Evolutionary conservation across 441 rosid genomes (phyloP).

Genomic region (Syzygium syzygioides): DNA sequence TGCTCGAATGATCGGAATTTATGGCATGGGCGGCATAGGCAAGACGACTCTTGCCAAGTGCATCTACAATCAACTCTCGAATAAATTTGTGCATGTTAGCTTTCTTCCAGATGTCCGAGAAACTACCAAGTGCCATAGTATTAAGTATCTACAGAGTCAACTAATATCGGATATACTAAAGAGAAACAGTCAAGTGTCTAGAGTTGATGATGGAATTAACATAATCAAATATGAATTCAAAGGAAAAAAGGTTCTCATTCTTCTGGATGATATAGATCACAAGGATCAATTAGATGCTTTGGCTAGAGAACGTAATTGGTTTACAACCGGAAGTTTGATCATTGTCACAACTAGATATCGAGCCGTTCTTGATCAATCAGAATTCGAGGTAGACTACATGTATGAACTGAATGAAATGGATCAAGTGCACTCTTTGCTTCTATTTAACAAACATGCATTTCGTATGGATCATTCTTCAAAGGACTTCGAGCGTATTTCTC

Average conservation of each 20-base stretch:
- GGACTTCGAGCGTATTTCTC: not conserved
- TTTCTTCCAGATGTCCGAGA: not conserved
- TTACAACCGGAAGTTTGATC: rapidly evolving
- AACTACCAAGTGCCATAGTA: rapidly evolving
- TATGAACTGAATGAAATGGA: rapidly evolving
- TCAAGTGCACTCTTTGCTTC: not conserved
- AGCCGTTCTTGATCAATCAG: not conserved
- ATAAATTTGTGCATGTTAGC: rapidly evolving
- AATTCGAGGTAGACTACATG: not conserved
- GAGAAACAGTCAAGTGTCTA: rapidly evolving
- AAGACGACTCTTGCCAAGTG: not conserved
- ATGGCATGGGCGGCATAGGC: not conserved
- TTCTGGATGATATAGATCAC: not conserved
- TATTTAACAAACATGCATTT: not conserved
- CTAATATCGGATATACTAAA: rapidly evolving
- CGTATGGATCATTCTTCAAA: rapidly evolving
- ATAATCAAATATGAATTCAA: not conserved
- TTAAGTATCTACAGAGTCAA: not conserved
- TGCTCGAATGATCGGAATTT: not conserved
- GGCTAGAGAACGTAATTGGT: not conserved
- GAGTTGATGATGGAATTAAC: not conserved
- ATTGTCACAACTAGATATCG: not conserved
- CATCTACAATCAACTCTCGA: not conserved
- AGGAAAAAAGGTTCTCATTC: not conserved
- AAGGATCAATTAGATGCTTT: not conserved